A percentile compares a stretch with the other conserved stretches of the same genome.
These are phyloP conservation scores for Stramenopiles sp. DNA, from an alignment of 352 stramenopile species.

Conservation along the genomic window DNA sequence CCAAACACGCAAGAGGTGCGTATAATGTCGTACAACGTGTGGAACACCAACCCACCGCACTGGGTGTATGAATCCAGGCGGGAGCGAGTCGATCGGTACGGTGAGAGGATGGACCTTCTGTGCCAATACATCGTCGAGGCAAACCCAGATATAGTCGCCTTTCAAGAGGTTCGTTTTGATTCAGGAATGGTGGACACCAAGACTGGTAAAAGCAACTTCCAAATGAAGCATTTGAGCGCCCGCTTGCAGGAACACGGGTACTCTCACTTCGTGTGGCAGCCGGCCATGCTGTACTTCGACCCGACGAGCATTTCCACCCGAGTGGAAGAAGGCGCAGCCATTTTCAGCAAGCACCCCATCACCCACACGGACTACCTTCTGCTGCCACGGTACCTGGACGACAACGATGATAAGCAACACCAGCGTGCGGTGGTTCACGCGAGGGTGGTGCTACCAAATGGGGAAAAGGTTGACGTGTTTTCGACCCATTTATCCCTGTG, in stretches of 20 bases:
- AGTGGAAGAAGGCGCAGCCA: conserved; percentile 51
- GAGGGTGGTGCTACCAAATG: conserved; percentile 38
- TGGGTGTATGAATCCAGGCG: conserved; percentile 35
- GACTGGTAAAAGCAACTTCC: no score
- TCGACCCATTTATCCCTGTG: conserved; percentile 57
- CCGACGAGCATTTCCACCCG: conserved; percentile 37
- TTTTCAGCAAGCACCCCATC: conserved; percentile 54
- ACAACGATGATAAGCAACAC: conserved; percentile 55
- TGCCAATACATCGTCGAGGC: conserved; percentile 32
- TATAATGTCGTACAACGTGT: conserved; percentile 62
- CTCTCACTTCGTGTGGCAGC: conserved; percentile 44
- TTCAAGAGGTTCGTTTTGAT: conserved; percentile 62
- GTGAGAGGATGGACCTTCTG: conserved; percentile 48
- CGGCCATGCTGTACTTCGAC: conserved; percentile 54
- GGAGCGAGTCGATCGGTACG: conserved; percentile 44
- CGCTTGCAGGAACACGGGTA: conserved; percentile 32
- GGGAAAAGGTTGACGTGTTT: conserved; percentile 51
- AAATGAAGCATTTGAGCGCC: no score
- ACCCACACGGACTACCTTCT: conserved; percentile 49
- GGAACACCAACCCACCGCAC: conserved; percentile 56
- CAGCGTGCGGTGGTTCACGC: conserved; percentile 55
- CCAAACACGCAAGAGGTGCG: no score
- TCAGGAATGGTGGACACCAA: no score
- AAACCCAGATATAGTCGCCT: conserved; percentile 43
- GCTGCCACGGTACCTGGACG: conserved; percentile 45